Base-by-base conservation (phyloP, 768 basidiomycete species). In the Agaricus blazei region DNA sequence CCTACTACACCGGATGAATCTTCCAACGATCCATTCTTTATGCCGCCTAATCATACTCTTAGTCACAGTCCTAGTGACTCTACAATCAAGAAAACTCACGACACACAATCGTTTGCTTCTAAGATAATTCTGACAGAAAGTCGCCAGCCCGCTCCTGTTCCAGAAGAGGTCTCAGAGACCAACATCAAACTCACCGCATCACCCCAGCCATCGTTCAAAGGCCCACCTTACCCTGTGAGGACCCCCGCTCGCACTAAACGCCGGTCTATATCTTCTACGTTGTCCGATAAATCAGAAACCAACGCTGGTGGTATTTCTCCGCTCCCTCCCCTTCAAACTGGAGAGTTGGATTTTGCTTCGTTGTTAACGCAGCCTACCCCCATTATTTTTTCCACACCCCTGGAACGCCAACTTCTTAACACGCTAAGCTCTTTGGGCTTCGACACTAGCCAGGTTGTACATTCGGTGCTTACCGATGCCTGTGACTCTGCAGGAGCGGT, bases 231-330 rank as follows among this genome's bases (percentile, higher is more conserved):
- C 60, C 84, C 92, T 3, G 73, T 84, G 24, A 89, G 95, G 9
- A 99, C 96, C 0, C 96, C 96, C 3, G 93, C 87, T 3, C 84
- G 95, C 9, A 98, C 96, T 2, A 99, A 99, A 67, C 87, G 96
- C 3, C 88, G 96, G 24, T 97, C 94, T 2, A 88, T 98, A 4
- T 96, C 94, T 1, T 96, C 93, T 2, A 87, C 85, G 6, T 73
- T 93, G 57, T 89, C 88, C 31, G 84, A 87, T 49, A 74, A 79
- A 9, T 73, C 73, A 9, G 80, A 83, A 0, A 77, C 80, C 1
- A 71, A 71, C 0, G 66, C 68, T 3, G 83, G 85, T 15, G 84
- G 79, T 55, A 64, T 63, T 7, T 66, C 64, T 31, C 68, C 72
- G 45, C 64, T 71, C 55, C 73, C 63, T 58, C 71, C 54, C 59